Percentiles rank a stretch among this genome's conserved stretches.
Evolutionary conservation across 345 rosid genomes (phyloP).

Genomic region (Salix udensis): DNA sequence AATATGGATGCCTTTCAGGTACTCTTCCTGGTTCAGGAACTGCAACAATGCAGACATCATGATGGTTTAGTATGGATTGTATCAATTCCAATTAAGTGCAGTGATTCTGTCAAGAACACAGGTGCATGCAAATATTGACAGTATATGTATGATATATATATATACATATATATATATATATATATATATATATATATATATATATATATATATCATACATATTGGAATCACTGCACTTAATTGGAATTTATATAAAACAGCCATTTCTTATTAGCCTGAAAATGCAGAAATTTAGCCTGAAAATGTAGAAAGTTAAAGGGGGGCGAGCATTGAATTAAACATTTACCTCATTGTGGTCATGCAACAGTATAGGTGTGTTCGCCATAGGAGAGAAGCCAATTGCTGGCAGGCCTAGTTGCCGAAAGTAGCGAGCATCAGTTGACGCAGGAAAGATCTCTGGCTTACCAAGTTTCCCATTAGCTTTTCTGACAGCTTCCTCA

Average conservation of each 20-base stretch:
- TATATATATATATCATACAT: no score
- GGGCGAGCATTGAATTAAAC: background rate
- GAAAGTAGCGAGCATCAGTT: constrained; percentile 81
- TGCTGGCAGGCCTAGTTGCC: constrained; percentile 62
- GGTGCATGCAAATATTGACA: background rate
- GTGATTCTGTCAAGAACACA: background rate
- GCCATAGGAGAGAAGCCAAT: constrained; percentile 93
- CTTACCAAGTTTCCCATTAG: constrained; percentile 58
- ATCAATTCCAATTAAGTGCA: background rate
- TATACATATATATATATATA: no score
- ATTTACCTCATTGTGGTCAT: constrained; percentile 86
- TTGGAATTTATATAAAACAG: no score
- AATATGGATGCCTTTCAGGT: constrained; percentile 74
- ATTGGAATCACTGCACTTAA: no score
- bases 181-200: no score
- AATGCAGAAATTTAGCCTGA: background rate
- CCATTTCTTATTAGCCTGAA: background rate
- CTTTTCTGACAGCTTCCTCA: constrained; percentile 70
- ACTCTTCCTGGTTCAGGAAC: constrained; percentile 75
- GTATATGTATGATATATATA: no score
- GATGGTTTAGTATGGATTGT: background rate
- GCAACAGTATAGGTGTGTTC: constrained; percentile 82
- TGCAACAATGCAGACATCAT: constrained; percentile 31
- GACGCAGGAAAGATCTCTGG: constrained; percentile 92
- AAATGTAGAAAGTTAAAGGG: background rate